Percentiles rank a stretch among this genome's conserved stretches.
Conservation (phyloP, 2,329 filamentous ascomycete species). For the Apiospora phragmitis region DNA sequence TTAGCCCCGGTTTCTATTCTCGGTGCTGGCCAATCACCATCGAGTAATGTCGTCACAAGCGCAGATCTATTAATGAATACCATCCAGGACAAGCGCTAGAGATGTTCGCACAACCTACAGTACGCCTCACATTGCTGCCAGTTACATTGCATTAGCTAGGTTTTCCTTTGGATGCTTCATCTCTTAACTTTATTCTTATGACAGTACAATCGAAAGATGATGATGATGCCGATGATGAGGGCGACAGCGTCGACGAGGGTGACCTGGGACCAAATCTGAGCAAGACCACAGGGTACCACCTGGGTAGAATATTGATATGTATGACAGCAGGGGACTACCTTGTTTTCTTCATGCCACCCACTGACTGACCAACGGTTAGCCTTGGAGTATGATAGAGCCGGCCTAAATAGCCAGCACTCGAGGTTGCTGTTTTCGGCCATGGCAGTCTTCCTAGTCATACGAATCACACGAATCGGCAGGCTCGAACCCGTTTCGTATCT, state of each 20-base stretch:
- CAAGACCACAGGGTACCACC: not conserved
- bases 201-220: not conserved
- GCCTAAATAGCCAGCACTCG: conserved; percentile 7
- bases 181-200: not conserved
- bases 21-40: not conserved
- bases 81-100: not conserved
- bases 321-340: not conserved
- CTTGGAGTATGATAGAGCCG: not conserved
- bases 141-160: not conserved
- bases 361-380: conserved; percentile 9
- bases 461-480: not conserved
- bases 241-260: not conserved
- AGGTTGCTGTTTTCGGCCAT: not conserved
- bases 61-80: not conserved
- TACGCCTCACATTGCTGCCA: not conserved
- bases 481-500: not conserved
- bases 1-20: not conserved
- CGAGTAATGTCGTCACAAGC: conserved; percentile 1
- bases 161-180: not conserved
- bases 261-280: not conserved
- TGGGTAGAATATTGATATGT: not conserved
- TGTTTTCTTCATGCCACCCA: not conserved
- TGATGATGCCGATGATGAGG: not conserved
- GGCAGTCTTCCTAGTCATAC: not conserved
- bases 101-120: not conserved